A percentile compares a stretch with the other conserved stretches of the same genome.
Evolutionary conservation across 2,329 filamentous ascomycete genomes (phyloP).

Genomic region (Macrophomina pseudophaseolina): DNA sequence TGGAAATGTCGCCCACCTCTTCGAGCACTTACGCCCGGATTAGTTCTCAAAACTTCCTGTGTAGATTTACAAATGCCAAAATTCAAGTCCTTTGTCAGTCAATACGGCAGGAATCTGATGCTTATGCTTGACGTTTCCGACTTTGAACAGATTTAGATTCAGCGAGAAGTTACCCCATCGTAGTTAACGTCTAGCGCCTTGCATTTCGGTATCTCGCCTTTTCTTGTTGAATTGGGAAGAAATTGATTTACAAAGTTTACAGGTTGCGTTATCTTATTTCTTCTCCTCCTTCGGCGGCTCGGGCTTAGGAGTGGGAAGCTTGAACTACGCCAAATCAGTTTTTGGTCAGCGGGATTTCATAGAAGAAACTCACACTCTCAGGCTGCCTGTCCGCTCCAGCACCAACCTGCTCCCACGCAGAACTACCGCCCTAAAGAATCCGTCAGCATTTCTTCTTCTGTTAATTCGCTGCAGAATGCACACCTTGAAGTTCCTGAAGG

Average conservation of each 20-base stretch:
- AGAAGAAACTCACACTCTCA: slow-evolving; percentile 59
- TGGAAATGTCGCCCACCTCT: no score
- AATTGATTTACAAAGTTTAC: slow-evolving; percentile 25
- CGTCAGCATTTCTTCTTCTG: neutral
- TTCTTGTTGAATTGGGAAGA: slow-evolving; percentile 11
- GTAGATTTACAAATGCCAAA: no score
- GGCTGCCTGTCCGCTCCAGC: slow-evolving; percentile 78
- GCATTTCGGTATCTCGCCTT: slow-evolving; percentile 11
- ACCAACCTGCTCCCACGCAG: slow-evolving; percentile 70
- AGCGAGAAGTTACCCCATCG: neutral
- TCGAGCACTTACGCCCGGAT: no score
- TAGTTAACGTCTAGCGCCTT: slow-evolving; percentile 13
- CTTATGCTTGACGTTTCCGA: neutral
- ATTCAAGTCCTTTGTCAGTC: no score
- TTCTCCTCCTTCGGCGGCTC: slow-evolving; percentile 87
- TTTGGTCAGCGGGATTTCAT: neutral
- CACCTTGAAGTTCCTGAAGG: slow-evolving; percentile 98
- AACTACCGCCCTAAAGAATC: slow-evolving; percentile 20
- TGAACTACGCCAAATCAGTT: slow-evolving; percentile 65
- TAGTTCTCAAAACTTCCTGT: no score
- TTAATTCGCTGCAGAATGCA: slow-evolving; percentile 39
- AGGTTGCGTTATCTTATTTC: slow-evolving; percentile 15
- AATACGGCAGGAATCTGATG: no score
- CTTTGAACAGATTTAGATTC: neutral
- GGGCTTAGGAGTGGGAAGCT: slow-evolving; percentile 92